Percentiles rank a stretch among this genome's conserved stretches.
Evolutionary conservation across 352 stramenopile genomes (phyloP).

Genomic region (Phytophthora podocarpi): DNA sequence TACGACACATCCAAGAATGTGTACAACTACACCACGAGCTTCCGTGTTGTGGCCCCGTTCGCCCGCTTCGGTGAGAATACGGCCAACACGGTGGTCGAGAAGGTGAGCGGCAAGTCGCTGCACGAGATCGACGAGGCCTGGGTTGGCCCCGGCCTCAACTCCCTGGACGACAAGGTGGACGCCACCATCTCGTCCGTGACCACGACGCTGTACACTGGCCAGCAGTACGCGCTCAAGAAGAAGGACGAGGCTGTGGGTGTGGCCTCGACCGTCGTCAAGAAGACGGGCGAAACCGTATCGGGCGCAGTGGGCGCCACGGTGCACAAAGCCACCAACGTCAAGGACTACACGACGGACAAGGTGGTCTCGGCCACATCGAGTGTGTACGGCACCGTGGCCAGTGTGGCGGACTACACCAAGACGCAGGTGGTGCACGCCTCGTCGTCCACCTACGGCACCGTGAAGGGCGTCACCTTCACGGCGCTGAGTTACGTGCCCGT

Average conservation of each 20-base stretch:
- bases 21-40: slow-evolving; percentile 79
- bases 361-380: slow-evolving; percentile 38
- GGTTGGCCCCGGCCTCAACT: slow-evolving; percentile 52
- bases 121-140: slow-evolving; percentile 59
- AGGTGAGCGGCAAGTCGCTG: slow-evolving; percentile 65
- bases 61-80: slow-evolving; percentile 64
- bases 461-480: slow-evolving; percentile 56
- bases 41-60: slow-evolving; percentile 53
- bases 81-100: slow-evolving; percentile 57
- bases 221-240: slow-evolving; percentile 70
- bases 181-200: slow-evolving; percentile 53
- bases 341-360: slow-evolving; percentile 66
- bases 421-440: slow-evolving; percentile 70
- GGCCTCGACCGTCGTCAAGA: slow-evolving; percentile 45
- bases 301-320: slow-evolving; percentile 48
- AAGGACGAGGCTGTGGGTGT: slow-evolving; percentile 61
- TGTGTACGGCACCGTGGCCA: slow-evolving; percentile 49
- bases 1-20: slow-evolving; percentile 75
- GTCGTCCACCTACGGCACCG: slow-evolving; percentile 65
- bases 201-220: slow-evolving; percentile 59
- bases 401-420: slow-evolving; percentile 68
- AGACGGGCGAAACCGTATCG: slow-evolving; percentile 50
- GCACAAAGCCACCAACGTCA: slow-evolving; percentile 50
- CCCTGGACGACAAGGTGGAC: slow-evolving; percentile 75
- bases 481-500: slow-evolving; percentile 65